phyloP scores from a whole-genome alignment of 2,329 filamentous ascomycete genomes.

The Ceratocystis cacaofunesta region DNA sequence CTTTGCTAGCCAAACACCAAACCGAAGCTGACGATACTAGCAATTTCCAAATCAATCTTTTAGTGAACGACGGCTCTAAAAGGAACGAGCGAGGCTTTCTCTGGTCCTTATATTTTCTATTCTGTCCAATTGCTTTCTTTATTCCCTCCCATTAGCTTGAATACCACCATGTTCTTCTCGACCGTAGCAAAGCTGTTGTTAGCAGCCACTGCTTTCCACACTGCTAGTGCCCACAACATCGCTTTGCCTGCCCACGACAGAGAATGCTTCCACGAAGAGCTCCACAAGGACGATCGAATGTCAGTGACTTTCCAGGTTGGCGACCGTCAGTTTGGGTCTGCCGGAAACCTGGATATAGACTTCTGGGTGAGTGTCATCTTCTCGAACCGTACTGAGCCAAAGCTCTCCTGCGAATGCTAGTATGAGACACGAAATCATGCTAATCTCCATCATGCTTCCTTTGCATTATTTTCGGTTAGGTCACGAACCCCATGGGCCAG shows the following conservation, averaged over 20 bases:
- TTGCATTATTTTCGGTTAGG: slow-evolving; percentile 30
- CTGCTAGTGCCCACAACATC: slow-evolving; percentile 79
- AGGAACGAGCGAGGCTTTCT: not conserved
- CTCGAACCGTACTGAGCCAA: not conserved
- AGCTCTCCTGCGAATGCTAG: not conserved
- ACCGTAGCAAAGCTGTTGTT: slow-evolving; percentile 32
- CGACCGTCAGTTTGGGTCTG: slow-evolving; percentile 86
- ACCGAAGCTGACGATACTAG: slow-evolving; percentile 2
- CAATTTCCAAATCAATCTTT: not conserved
- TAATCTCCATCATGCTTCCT: not conserved
- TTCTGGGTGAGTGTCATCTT: slow-evolving; percentile 60
- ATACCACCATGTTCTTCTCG: slow-evolving; percentile 29
- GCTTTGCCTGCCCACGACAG: slow-evolving; percentile 81
- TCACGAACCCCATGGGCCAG: slow-evolving; percentile 61
- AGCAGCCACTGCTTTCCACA: slow-evolving; percentile 33
- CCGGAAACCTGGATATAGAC: slow-evolving; percentile 89
- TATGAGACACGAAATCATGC: not conserved
- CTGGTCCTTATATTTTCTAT: slow-evolving; percentile 5
- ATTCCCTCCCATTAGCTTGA: not conserved
- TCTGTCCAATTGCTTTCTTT: not conserved
- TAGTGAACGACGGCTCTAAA: not conserved
- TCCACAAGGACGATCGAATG: slow-evolving; percentile 94
- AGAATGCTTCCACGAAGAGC: slow-evolving; percentile 92
- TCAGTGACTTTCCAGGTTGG: slow-evolving; percentile 97
- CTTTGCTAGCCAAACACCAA: not conserved